A percentile compares a stretch with the other conserved stretches of the same genome.
These are phyloP conservation scores for Hortaea werneckii DNA, from an alignment of 2,329 filamentous ascomycete species.

Conservation along the genomic window DNA sequence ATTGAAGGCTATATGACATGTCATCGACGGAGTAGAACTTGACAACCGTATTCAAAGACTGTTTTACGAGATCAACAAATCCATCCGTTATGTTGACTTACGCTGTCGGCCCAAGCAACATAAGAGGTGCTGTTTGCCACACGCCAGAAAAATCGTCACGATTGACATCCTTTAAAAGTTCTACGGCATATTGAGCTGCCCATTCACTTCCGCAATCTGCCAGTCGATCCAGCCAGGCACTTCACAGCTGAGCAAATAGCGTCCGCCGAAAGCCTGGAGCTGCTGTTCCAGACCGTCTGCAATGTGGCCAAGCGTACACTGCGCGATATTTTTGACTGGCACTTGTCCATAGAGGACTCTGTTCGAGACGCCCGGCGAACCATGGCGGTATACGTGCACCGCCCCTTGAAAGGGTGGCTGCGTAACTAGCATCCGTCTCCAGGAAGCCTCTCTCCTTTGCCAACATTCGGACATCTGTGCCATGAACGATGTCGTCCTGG, in stretches of 20 bases:
- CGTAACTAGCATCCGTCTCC: background rate
- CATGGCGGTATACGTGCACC: background rate
- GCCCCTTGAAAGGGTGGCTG: background rate
- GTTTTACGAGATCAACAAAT: background rate
- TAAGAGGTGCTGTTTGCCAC: background rate
- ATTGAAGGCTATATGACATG: no score
- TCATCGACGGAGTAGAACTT: background rate
- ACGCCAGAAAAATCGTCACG: background rate
- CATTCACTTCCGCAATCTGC: background rate
- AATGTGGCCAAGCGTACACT: background rate
- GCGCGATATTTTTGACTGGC: background rate
- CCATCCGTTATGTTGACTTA: no score
- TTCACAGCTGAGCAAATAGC: background rate
- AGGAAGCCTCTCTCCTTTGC: background rate
- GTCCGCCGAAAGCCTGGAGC: background rate
- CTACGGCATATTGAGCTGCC: background rate
- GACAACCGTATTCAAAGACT: background rate
- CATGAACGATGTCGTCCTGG: background rate
- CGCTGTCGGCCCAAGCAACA: no score
- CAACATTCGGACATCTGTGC: background rate
- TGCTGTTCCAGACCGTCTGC: background rate
- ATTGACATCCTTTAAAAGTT: background rate
- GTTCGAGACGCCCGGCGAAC: background rate
- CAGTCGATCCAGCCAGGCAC: background rate
- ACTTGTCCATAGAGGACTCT: background rate